Evolutionary conservation across 2,329 filamentous ascomycete species (phyloP), one percentile per base, ranked within the genome.

Genomic region (Fusarium camptoceras): DNA sequence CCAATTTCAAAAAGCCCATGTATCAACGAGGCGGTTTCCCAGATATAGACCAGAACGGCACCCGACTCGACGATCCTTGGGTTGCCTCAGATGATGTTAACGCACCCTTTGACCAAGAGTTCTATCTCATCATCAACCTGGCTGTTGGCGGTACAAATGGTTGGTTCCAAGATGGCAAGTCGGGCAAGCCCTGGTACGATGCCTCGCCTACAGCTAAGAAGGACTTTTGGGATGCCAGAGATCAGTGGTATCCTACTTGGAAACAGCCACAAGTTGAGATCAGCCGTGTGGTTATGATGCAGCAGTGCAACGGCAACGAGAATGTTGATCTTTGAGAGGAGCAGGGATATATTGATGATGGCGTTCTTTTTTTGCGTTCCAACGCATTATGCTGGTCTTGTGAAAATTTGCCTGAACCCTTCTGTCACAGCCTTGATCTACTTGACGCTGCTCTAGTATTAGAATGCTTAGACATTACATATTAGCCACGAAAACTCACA

Each of bases 141-240:
- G 92, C 89, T 14, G 92, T 94, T 10, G 92, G 92, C 30, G 89
- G 89, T 51, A 93, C 90, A 24, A 94, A 94, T 71, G 93, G 93
- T 39, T 97, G 92, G 92, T 97, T 96, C 76, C 83, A 91, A 75
- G 92, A 97, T 77, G 88, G 89, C 22, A 82, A 86, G 71, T 85
- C 85, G 43, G 86, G 85, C 31, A 97, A 97, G 84, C 93, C 93
- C 2, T 97, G 93, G 93, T 84, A 93, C 31, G 91, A 96, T 77
- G 82, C 78, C 18, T 90, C 88, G 54, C 78, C 84, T 3, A 90
- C 87, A 14, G 92, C 93, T 10, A 88, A 85, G 79, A 88, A 86
- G 74, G 92, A 95, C 76, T 97, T 97, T 78, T 96, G 92, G 92
- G 82, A 90, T 20, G 85, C 88, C 1, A 85, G 86, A 48, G 82